Conservation (phyloP, 768 basidiomycete genomes). For the Boletus tomentosulus region DNA sequence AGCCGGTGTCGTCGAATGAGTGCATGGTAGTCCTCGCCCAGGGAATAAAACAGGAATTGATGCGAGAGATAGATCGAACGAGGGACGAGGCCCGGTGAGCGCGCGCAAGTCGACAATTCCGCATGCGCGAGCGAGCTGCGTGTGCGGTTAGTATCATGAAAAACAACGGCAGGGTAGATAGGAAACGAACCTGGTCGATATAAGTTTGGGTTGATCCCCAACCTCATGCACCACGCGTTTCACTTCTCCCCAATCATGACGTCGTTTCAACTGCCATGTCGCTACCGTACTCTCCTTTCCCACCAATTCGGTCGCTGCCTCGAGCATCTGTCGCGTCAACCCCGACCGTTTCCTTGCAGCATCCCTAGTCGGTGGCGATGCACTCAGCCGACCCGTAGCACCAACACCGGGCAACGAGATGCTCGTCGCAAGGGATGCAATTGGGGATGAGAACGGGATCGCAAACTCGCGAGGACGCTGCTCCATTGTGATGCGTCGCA, state of each 20-base stretch:
- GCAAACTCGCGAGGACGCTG: conserved; percentile 22
- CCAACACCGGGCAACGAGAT: conserved; percentile 58
- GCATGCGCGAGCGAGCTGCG: conserved; percentile 39
- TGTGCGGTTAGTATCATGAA: too few relatives aligned
- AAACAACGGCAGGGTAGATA: too few relatives aligned
- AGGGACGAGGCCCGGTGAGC: conserved; percentile 56
- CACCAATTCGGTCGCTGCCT: conserved; percentile 22
- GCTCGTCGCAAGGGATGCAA: conserved; percentile 44
- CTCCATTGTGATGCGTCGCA: conserved; percentile 52
- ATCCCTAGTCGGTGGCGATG: conserved; percentile 29
- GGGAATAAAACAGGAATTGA: conserved; percentile 51
- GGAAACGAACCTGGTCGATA: too few relatives aligned
- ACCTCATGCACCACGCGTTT: conserved; percentile 27
- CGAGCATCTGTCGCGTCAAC: conserved; percentile 33
- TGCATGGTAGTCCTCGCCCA: conserved; percentile 77
- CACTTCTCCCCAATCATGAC: conserved; percentile 38
- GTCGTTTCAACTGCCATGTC: too few relatives aligned
- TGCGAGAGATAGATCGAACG: conserved; percentile 81
- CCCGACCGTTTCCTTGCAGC: conserved; percentile 28
- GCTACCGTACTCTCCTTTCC: too few relatives aligned
- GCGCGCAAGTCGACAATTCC: conserved; percentile 70
- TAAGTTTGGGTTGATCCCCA: too few relatives aligned
- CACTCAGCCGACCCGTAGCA: conserved; percentile 36
- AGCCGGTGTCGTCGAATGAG: conserved; percentile 36
- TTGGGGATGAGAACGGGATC: conserved; percentile 25